These are phyloP conservation scores for Panicum virgatum DNA, from an alignment of 202 grass and related monocot species.

Conservation along the genomic window DNA sequence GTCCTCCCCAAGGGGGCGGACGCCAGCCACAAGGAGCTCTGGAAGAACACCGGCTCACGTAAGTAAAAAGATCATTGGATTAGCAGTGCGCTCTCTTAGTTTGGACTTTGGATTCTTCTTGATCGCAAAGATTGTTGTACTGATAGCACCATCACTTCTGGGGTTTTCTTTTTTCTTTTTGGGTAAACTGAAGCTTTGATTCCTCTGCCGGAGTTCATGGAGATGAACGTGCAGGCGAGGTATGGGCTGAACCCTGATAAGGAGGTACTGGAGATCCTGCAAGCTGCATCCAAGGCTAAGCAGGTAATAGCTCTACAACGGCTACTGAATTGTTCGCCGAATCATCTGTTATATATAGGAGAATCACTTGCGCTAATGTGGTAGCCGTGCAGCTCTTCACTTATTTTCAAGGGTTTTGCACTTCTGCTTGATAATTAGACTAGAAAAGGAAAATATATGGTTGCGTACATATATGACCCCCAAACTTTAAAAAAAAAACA, in stretches of 20 bases:
- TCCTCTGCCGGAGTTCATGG: conserved; percentile 81
- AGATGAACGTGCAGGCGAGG: conserved; percentile 58
- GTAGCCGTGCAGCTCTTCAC: background rate
- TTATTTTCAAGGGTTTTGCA: background rate
- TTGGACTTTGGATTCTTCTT: background rate
- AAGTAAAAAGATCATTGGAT: background rate
- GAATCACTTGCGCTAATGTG: too few species aligned
- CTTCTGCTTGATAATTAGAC: background rate
- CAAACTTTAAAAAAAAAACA: background rate
- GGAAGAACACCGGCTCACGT: conserved; percentile 73
- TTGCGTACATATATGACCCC: background rate
- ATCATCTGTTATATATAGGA: background rate
- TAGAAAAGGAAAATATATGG: background rate
- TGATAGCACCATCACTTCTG: conserved; percentile 8
- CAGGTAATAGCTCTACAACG: conserved; percentile 47
- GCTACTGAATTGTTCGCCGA: background rate
- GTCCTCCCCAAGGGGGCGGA: conserved; percentile 55
- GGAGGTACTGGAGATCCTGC: conserved; percentile 63
- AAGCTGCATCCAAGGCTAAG: conserved; percentile 59
- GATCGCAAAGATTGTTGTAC: background rate
- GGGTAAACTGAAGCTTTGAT: conserved; percentile 58
- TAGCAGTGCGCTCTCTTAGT: background rate
- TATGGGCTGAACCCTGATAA: conserved; percentile 69
- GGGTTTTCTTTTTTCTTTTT: background rate
- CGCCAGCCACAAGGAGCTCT: conserved; percentile 68